Conservation (phyloP, 2,329 filamentous ascomycete species). For the Alternaria sp. region DNA sequence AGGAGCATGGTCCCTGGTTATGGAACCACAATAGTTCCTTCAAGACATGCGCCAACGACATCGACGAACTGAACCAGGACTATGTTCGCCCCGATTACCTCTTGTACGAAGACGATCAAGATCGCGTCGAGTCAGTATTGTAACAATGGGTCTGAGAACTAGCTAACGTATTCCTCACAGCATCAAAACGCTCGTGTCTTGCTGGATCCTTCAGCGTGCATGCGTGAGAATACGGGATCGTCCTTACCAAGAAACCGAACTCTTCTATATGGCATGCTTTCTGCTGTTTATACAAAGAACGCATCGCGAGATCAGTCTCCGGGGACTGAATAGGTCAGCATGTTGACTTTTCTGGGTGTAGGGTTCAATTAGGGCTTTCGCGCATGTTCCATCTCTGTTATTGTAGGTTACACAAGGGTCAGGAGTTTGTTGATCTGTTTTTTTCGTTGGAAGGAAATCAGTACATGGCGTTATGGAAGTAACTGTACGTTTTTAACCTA, state of each 20-base stretch:
- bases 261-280: too few relatives aligned
- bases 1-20: neutral
- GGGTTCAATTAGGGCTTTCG: neutral
- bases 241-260: neutral
- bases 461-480: neutral
- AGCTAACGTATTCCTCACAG: neutral
- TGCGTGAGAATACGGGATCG: neutral
- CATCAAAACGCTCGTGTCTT: neutral
- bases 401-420: neutral
- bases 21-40: neutral
- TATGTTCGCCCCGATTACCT: neutral
- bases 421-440: neutral
- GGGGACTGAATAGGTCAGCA: neutral
- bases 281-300: too few relatives aligned
- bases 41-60: neutral
- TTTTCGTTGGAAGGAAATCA: neutral
- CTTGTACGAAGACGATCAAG: neutral
- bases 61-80: neutral
- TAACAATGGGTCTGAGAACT: neutral
- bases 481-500: neutral
- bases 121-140: neutral
- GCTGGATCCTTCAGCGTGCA: neutral
- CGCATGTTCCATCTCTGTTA: neutral
- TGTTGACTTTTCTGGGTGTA: neutral
- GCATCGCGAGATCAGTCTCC: too few relatives aligned